Evolutionary conservation across 225 moss, liverwort and hornwort species (phyloP).

Genomic region (Polytrichum commune): DNA sequence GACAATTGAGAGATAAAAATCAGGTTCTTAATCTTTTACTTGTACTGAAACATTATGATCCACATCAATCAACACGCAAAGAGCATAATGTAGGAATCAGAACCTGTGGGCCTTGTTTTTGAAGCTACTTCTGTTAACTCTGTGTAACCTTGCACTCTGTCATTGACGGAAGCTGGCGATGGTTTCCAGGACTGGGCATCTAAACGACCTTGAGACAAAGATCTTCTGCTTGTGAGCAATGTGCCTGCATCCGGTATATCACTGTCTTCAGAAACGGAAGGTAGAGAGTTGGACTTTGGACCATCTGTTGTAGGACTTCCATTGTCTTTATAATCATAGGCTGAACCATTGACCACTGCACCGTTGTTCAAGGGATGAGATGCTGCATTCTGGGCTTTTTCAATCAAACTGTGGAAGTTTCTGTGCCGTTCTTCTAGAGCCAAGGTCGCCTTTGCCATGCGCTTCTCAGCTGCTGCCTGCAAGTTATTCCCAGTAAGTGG

Average conservation of each 20-base stretch:
- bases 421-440: conserved; percentile 73
- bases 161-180: conserved; percentile 4
- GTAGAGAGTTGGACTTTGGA: conserved; percentile 32
- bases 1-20: no score
- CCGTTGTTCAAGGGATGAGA: conserved; percentile 39
- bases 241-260: conserved; percentile 22
- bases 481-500: conserved; percentile 1
- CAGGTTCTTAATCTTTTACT: no score
- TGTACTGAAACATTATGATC: neutral
- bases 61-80: neutral
- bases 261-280: conserved; percentile 48
- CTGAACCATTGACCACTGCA: conserved; percentile 45
- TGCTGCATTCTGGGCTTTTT: conserved; percentile 36
- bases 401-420: conserved; percentile 51
- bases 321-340: conserved; percentile 45
- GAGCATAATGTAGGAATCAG: neutral
- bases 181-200: conserved; percentile 14
- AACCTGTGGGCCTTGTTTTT: neutral
- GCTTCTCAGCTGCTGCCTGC: conserved; percentile 69
- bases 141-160: no score
- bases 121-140: neutral
- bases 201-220: conserved; percentile 8
- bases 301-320: conserved; percentile 28
- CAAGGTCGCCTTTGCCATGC: conserved; percentile 32
- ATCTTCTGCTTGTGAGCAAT: neutral